Base-by-base conservation (phyloP, 1,284 basidiomycete genomes). In the Inonotus hispidus region DNA sequence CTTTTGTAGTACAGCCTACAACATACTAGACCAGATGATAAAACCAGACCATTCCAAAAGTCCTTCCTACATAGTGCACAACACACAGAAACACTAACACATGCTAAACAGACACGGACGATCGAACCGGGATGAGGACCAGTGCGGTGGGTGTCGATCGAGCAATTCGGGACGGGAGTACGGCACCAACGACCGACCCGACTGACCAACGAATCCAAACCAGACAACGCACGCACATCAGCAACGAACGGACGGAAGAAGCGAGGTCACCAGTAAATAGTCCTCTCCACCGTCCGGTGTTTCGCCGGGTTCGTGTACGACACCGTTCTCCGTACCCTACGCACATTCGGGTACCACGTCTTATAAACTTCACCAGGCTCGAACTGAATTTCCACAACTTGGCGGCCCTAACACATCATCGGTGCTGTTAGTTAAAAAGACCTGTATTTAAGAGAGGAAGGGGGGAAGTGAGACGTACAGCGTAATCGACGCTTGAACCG, bases 351-450 rank as follows among this genome's bases (percentile, higher is more conserved):
- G 66, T 86, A 85, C 82, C 85, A 87, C 56, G 86, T 83, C 62
- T 87, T 75, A 78, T 85, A 88, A 62, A 88, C 70, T 61, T 87
- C 83, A 35, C 77, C 77, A 23, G 79, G 75, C 65, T 90, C 87
- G 58, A 92, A 81, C 70, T 89, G 89, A 41, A 92, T 85, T 69
- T 91, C 87, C 63, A 92, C 74, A 65, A 91, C 80, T 74, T 89
- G 87, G 60, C 89, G 84, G 60, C 89, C 89, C 89, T 92, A 68
- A 3, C n/a, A n/a, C n/a, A n/a, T n/a, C n/a, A n/a, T n/a, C n/a
- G n/a, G n/a, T n/a, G n/a, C n/a, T n/a, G n/a, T n/a, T n/a, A n/a
- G n/a, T n/a, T n/a, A n/a, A n/a, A n/a, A n/a, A n/a, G n/a, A n/a
- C n/a, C n/a, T n/a, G n/a, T n/a, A 57, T 53, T 43, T 14, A 19